Base-by-base conservation (phyloP, 306 rosid genomes). In the Fragaria nilgerrensis region DNA sequence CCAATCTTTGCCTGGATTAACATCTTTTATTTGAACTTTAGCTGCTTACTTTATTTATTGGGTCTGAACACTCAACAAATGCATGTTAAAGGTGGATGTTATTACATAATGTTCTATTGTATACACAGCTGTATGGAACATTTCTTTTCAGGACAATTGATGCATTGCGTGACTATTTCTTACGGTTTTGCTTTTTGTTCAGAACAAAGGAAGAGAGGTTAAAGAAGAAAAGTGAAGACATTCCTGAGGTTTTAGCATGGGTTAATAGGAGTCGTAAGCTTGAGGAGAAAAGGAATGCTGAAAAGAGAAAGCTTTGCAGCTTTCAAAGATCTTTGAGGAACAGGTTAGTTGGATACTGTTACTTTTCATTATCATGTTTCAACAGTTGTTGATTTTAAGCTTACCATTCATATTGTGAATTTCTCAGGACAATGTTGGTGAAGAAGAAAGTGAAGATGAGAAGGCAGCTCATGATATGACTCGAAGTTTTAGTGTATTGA, bases 311-410 rank as follows among this genome's bases (percentile, higher is more conserved):
- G 97, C 89, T 65, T 45, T 85, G 85, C 95, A 88, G 87, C 93
- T 88, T 78, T 92, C 98, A 58, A 92, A 88, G 84, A 77, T 88
- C 74, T 92, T 95, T 72, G 97, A 89, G 87, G 99, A 95, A 85
- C 99, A 90, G 96, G 98, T 94, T 50, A 69, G 78, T 83, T 75
- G 45, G 37, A 1, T 47, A 20, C 17, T 68, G 29, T 63, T 79
- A 5, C 8, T 75, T 47, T 70, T 27, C 23, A 45, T 76, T 61
- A n/a, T 59, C 62, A n/a, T 64, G 27, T 56, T 80, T 16, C 37
- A 67, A 70, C 58, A 76, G 58, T 68, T 22, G 64, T 61, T 61
- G 72, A 43, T 58, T 79, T 70, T 64, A 64, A 83, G 47, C 78
- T 61, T 68, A 39, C 29, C 63, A 58, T 50, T 44, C 34, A 44